These are phyloP conservation scores for Trichoderma citrinoviride DNA, from an alignment of 2,329 filamentous ascomycete species.

Conservation along the genomic window DNA sequence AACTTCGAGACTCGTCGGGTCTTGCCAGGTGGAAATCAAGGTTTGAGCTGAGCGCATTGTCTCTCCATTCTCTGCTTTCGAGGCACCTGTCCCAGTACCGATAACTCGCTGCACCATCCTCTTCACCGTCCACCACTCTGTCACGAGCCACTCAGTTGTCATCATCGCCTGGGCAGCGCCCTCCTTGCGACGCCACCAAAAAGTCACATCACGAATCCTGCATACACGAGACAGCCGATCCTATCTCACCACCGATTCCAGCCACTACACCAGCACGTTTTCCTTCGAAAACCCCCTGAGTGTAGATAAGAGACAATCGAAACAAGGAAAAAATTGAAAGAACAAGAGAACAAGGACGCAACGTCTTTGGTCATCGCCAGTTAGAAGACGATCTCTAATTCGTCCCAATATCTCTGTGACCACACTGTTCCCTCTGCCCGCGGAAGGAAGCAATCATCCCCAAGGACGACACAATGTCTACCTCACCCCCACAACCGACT, in stretches of 20 bases:
- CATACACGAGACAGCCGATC: constrained; percentile 42
- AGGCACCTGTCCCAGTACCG: constrained; percentile 39
- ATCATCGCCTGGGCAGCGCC: constrained; percentile 37
- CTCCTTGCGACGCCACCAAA: constrained; percentile 32
- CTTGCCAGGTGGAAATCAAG: constrained; percentile 23
- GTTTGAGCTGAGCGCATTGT: constrained; percentile 41
- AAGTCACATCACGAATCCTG: constrained; percentile 41
- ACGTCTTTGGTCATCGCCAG: constrained; percentile 31
- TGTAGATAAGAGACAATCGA: constrained; percentile 67
- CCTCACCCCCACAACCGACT: constrained; percentile 63
- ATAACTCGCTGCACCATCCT: constrained; percentile 38
- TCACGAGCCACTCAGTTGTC: constrained; percentile 31
- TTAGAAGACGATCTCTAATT: constrained; percentile 18
- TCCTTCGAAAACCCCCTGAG: constrained; percentile 80
- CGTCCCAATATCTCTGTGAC: constrained; percentile 23
- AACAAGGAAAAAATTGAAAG: constrained; percentile 33
- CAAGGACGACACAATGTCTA: constrained; percentile 61
- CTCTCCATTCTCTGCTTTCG: constrained; percentile 38
- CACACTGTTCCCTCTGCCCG: constrained; percentile 17
- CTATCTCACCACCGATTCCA: constrained; percentile 35
- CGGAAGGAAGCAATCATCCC: background rate
- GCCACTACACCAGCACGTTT: constrained; percentile 85
- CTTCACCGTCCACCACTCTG: constrained; percentile 28
- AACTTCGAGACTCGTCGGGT: constrained; percentile 1
- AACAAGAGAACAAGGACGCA: constrained; percentile 30